phyloP scores from a whole-genome alignment of 768 basidiomycete genomes.

The Roridomyces roridus region DNA sequence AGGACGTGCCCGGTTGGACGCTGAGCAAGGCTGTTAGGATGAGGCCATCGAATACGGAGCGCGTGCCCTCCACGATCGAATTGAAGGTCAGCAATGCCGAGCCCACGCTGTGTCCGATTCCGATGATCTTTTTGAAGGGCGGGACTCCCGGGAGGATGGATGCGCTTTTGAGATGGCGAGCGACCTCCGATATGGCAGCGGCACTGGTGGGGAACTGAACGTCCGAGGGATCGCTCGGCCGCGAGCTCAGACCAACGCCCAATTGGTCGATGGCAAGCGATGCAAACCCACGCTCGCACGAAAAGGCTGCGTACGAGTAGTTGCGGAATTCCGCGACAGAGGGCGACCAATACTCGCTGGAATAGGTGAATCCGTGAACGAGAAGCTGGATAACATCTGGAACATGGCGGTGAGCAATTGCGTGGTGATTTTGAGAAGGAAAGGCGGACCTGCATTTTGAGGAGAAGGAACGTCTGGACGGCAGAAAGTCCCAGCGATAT shows the following conservation, averaged over 20 bases:
- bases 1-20: background rate
- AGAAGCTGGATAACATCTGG: conserved; percentile 2
- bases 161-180: background rate
- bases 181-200: background rate
- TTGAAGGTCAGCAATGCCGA: background rate
- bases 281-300: background rate
- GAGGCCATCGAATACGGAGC: too few relatives aligned
- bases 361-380: conserved; percentile 1
- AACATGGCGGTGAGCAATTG: too few relatives aligned
- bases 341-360: conserved; percentile 1
- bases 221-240: background rate
- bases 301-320: conserved; percentile 7
- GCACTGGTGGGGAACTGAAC: background rate
- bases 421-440: too few relatives aligned
- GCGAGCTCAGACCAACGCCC: conserved; percentile 1
- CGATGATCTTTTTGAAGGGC: conserved; percentile 1
- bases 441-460: background rate
- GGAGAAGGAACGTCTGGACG: background rate
- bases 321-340: conserved; percentile 1
- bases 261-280: conserved; percentile 1
- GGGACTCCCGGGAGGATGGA: background rate
- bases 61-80: background rate
- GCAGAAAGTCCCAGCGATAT: background rate
- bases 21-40: background rate
- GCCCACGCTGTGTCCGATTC: background rate